phyloP scores from a whole-genome alignment of 306 rosid species.

The Cicer chorassanicum region DNA sequence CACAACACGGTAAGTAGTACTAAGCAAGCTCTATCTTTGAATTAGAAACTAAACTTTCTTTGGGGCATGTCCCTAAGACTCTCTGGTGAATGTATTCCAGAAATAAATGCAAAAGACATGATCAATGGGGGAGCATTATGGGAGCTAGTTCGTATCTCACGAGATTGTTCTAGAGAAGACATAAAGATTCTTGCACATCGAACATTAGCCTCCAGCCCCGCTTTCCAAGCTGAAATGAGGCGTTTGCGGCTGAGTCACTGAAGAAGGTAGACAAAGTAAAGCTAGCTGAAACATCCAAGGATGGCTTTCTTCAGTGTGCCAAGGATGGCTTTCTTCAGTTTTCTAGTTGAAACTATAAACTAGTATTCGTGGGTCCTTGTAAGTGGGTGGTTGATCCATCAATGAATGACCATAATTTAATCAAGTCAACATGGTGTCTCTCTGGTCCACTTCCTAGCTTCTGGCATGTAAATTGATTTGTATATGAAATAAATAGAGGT shows the following conservation, averaged over 20 bases:
- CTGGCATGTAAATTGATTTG: slow-evolving; percentile 67
- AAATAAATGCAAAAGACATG: slow-evolving; percentile 93
- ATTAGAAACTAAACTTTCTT: slow-evolving; percentile 29
- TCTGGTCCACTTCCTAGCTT: slow-evolving; percentile 38
- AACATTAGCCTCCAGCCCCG: slow-evolving; percentile 75
- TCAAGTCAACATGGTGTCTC: slow-evolving; percentile 37
- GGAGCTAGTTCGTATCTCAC: slow-evolving; percentile 92
- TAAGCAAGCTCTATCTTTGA: slow-evolving; percentile 2
- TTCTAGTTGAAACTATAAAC: slow-evolving; percentile 41
- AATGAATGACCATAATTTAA: slow-evolving; percentile 34
- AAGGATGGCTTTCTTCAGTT: slow-evolving; percentile 33
- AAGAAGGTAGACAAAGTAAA: slow-evolving; percentile 35
- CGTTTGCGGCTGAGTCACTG: slow-evolving; percentile 66
- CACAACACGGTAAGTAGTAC: slow-evolving; percentile 81
- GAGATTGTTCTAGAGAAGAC: slow-evolving; percentile 93
- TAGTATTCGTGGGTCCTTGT: slow-evolving; percentile 32
- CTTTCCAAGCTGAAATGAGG: slow-evolving; percentile 87
- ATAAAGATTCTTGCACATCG: slow-evolving; percentile 91
- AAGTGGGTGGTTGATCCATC: slow-evolving; percentile 42
- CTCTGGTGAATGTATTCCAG: slow-evolving; percentile 56
- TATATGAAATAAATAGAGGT: slow-evolving; percentile 59
- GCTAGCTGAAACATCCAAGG: slow-evolving; percentile 32
- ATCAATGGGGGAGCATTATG: slow-evolving; percentile 86
- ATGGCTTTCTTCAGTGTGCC: slow-evolving; percentile 33
- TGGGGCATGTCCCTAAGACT: slow-evolving; percentile 39